Base-by-base conservation (phyloP, 768 basidiomycete species). In the Rhodotorula toruloides region DNA sequence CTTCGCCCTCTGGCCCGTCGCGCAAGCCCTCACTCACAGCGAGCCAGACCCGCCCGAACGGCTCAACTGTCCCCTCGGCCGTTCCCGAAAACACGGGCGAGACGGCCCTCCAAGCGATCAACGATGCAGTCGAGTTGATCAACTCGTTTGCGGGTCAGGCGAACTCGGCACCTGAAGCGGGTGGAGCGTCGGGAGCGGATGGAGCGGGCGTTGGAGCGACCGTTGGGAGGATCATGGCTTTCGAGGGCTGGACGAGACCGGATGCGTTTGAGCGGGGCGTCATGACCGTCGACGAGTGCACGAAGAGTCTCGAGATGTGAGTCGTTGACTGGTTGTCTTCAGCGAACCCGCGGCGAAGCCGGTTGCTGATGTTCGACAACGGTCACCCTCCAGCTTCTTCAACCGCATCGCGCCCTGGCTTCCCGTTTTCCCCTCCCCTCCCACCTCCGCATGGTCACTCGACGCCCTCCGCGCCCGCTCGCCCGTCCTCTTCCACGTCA, bases 401-500 rank as follows among this genome's bases (percentile, higher is more conserved):
- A 22, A 19, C 22, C 37, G 27, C 22, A 27, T 60, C 31, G 58
- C 40, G 2, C 49, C 58, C 1, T 52, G 49, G 49, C n/a, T 42
- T 6, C 19, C 31, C 14, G 31, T 52, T 32, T 60, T 52, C 50
- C 53, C 37, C 53, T 2, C 34, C 27, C 14, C 11, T 22, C 46
- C 22, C 10, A 10, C n/a, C 14, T 16, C 9, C 46, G 22, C 27
- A 22, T 13, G 9, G 14, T 27, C n/a, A 10, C 46, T 27, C 10
- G 10, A 16, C n/a, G 47, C 55, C 27, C 22, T 58, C 3, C 47
- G 65, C 29, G 43, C 50, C 1, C 32, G 60, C 22, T 52, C 48
- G 36, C 65, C 65, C 4, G 48, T 67, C 54, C 65, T 67, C 14
- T 67, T 61, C 31, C 65, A 67, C 56, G 50, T 47, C 34, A 67